Evolutionary conservation across 306 rosid species (phyloP), one percentile per base, ranked within the genome.

Genomic region (Cotoneaster glaucophyllus): DNA sequence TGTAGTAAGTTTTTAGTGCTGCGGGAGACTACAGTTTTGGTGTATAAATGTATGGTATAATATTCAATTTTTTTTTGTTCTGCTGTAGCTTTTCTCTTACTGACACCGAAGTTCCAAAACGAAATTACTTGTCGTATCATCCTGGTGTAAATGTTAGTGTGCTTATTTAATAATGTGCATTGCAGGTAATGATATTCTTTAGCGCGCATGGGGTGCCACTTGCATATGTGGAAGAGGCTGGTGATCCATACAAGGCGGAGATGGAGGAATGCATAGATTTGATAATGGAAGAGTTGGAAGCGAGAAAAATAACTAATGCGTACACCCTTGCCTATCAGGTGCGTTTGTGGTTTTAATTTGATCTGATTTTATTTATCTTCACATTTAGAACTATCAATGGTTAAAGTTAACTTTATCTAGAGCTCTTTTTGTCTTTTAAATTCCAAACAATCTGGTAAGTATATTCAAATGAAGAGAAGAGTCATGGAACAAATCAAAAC

Each of bases 271-370:
- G 97, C 57, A 88, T 93, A 75, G 97, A 91, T 78, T 82, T 93
- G 84, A 91, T 93, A 67, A 93, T 93, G 93, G 97, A 91, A 74
- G 98, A 93, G 72, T 87, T 93, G 73, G 98, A 88, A 83, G 90
- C 82, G 81, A 84, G 98, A 84, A 88, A 79, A 67, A 84, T 93
- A 74, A 78, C 71, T 54, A 93, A 90, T 93, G 77, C 89, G 28
- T 90, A 79, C 82, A 93, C 98, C 32, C 97, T 93, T 71, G 98
- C 98, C 69, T 93, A 91, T 87, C 98, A 93, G 98, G 98, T 93
- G 66, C 44, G 52, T 43, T 63, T 8, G 18, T 71, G 64, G 21
- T 77, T 44, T 62, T 15, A 39, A 45, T 50, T 41, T 48, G 48
- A 61, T 69, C 44, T 21, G 12, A 24, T 44, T 59, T 50, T 72